phyloP scores from a whole-genome alignment of 2,329 filamentous ascomycete species.

The Fusarium compactum region DNA sequence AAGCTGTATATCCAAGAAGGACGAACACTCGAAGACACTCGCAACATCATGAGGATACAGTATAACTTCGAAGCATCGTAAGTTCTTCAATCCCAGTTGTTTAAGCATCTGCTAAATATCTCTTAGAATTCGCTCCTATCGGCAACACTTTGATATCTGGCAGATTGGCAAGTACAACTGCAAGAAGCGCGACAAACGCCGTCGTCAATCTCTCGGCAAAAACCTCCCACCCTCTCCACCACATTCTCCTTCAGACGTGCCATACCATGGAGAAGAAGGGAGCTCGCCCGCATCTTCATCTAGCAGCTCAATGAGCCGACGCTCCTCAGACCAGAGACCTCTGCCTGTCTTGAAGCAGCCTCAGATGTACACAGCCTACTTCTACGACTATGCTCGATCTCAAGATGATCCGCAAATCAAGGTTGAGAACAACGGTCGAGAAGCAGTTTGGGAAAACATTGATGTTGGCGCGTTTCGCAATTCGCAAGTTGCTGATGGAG shows the following conservation, averaged over 20 bases:
- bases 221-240: slow-evolving; percentile 36
- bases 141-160: slow-evolving; percentile 62
- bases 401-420: slow-evolving; percentile 17
- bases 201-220: slow-evolving; percentile 21
- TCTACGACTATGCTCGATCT: slow-evolving; percentile 8
- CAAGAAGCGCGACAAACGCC: slow-evolving; percentile 47
- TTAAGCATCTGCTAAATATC: slow-evolving; percentile 8
- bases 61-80: slow-evolving; percentile 59
- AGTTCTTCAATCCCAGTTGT: slow-evolving; percentile 34
- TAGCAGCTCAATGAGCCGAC: slow-evolving; percentile 18
- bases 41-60: slow-evolving; percentile 54
- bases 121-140: slow-evolving; percentile 58
- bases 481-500: slow-evolving; percentile 8
- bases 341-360: slow-evolving; percentile 27
- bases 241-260: slow-evolving; percentile 19
- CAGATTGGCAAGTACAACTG: slow-evolving; percentile 61
- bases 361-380: slow-evolving; percentile 9
- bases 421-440: slow-evolving; percentile 3
- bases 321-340: slow-evolving; percentile 36
- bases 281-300: slow-evolving; percentile 29
- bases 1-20: slow-evolving; percentile 56
- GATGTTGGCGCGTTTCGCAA: slow-evolving; percentile 10
- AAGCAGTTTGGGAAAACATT: slow-evolving; percentile 11
- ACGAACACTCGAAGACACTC: slow-evolving; percentile 57
- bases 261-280: background rate